Evolutionary conservation across 305 asterid genomes (phyloP).

Genomic region (Fraxinus greggii): DNA sequence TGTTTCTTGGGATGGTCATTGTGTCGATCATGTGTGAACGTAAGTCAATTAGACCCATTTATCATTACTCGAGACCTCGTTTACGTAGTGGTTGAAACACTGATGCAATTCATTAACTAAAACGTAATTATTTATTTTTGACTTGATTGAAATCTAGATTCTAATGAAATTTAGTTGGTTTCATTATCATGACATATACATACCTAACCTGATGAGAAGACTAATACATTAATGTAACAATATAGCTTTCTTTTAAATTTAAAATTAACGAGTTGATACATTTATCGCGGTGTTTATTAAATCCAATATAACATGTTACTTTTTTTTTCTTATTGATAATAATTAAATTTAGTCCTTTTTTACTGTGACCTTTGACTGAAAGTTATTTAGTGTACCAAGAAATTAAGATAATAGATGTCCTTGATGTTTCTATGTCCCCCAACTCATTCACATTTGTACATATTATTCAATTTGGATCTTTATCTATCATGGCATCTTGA

Average conservation of each 20-base stretch:
- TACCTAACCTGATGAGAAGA: background rate
- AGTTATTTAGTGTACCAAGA: background rate
- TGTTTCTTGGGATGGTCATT: background rate
- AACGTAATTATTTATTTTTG: background rate
- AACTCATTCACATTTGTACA: conserved; percentile 15
- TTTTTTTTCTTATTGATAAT: background rate
- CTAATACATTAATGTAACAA: background rate
- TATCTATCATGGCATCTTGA: background rate
- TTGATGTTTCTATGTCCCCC: conserved; percentile 21
- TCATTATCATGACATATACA: no score
- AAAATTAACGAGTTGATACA: background rate
- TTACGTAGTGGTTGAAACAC: background rate
- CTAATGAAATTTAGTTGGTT: no score
- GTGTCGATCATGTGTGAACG: background rate
- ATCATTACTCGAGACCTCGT: background rate
- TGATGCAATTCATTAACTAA: background rate
- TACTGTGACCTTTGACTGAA: conserved; percentile 4
- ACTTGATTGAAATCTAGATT: no score
- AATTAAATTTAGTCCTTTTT: background rate
- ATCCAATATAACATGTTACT: background rate
- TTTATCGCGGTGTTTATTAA: background rate
- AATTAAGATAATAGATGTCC: background rate
- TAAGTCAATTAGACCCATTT: background rate
- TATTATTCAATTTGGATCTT: background rate
- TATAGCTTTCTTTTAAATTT: background rate